Percentiles rank a stretch among this genome's conserved stretches.
Evolutionary conservation across 495 filamentous ascomycete genomes (phyloP).

Genomic region (Penicillium mononematosum): DNA sequence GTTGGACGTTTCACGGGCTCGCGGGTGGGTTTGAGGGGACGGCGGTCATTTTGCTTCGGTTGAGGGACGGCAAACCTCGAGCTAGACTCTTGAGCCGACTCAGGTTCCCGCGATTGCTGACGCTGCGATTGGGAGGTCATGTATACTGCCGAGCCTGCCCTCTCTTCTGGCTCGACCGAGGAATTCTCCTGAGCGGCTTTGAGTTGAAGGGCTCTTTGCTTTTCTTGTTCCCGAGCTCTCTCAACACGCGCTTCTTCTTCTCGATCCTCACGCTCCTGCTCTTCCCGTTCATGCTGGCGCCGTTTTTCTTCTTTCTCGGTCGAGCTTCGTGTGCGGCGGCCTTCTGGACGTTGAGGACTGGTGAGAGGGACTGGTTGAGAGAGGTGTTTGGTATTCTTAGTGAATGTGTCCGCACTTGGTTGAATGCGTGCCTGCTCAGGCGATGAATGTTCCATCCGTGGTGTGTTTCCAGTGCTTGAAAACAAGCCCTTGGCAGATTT

Average conservation of each 20-base stretch:
- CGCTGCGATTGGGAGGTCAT: conserved; percentile 50
- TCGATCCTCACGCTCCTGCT: conserved; percentile 46
- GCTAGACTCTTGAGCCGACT: conserved; percentile 34
- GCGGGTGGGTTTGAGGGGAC: conserved; percentile 69
- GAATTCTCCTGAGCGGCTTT: conserved; percentile 37
- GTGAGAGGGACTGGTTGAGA: conserved; percentile 24
- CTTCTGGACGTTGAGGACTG: conserved; percentile 46
- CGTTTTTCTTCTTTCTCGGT: conserved; percentile 68
- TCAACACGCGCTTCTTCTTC: conserved; percentile 61
- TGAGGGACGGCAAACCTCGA: conserved; percentile 44
- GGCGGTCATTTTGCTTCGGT: conserved; percentile 56
- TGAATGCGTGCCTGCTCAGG: conserved; percentile 34
- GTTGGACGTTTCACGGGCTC: conserved; percentile 63
- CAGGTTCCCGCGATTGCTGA: conserved; percentile 46
- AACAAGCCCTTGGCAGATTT: conserved; percentile 82
- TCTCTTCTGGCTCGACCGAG: conserved; percentile 36
- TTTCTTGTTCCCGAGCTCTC: conserved; percentile 65
- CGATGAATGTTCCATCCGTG: conserved; percentile 61
- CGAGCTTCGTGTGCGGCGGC: conserved; percentile 68
- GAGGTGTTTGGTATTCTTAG: conserved; percentile 10
- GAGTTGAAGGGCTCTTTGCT: conserved; percentile 48
- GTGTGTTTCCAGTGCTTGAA: conserved; percentile 73
- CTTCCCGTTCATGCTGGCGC: conserved; percentile 58
- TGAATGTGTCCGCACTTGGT: conserved; percentile 16
- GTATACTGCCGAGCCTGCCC: conserved; percentile 37